These are phyloP conservation scores for Tetracladium setigerum DNA, from an alignment of 495 filamentous ascomycete species.

Conservation along the genomic window DNA sequence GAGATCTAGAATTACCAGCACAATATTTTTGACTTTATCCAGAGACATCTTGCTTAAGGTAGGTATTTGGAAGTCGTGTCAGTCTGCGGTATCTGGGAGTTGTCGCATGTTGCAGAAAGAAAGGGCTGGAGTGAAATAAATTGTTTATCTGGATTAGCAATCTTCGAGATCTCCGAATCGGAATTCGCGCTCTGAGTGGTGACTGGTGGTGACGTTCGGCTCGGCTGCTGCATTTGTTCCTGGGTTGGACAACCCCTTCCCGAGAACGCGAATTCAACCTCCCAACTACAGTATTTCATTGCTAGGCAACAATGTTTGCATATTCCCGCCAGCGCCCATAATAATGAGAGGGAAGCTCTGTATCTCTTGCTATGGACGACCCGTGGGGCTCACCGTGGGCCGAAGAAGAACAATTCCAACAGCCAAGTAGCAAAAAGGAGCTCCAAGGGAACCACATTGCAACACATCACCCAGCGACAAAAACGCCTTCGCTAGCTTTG, in stretches of 20 bases:
- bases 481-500: slow-evolving; percentile 4
- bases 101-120: slow-evolving; percentile 10
- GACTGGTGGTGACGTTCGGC: not conserved
- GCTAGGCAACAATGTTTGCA: not conserved
- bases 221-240: not conserved
- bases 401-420: slow-evolving; percentile 19
- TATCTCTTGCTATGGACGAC: slow-evolving; percentile 43
- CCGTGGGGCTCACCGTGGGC: slow-evolving; percentile 49
- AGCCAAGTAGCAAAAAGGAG: not conserved
- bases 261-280: not conserved
- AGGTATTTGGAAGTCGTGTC: not conserved
- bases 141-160: slow-evolving; percentile 22
- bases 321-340: not conserved
- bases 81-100: slow-evolving; percentile 1
- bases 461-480: slow-evolving; percentile 1
- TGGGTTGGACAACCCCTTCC: not conserved
- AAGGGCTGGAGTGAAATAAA: slow-evolving; percentile 4
- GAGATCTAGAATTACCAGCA: slow-evolving; percentile 35
- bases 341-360: slow-evolving; percentile 16
- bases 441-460: not conserved
- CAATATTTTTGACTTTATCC: slow-evolving; percentile 50
- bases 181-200: too few species aligned
- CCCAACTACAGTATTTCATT: not conserved
- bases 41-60: slow-evolving; percentile 40
- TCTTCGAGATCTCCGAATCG: not conserved